phyloP scores from a whole-genome alignment of 768 basidiomycete genomes.

The Pholiota conissans region DNA sequence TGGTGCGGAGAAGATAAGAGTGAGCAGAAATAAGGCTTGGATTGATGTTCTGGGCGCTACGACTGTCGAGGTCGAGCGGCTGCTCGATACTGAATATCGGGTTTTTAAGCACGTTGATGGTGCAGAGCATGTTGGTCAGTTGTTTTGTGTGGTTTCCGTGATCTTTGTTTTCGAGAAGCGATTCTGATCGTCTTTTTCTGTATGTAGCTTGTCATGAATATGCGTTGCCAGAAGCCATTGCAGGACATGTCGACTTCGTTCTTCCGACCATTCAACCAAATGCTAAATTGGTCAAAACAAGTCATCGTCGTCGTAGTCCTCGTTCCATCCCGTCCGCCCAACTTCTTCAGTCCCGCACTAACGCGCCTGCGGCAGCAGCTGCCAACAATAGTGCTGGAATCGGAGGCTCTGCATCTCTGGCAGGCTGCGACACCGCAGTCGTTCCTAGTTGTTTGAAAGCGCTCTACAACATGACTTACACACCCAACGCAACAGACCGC shows the following conservation, averaged over 20 bases:
- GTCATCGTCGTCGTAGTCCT: background rate
- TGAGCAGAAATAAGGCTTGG: constrained; percentile 41
- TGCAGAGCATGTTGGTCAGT: constrained; percentile 40
- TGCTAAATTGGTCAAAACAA: constrained; percentile 15
- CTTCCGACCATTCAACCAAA: constrained; percentile 39
- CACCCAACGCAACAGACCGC: constrained; percentile 20
- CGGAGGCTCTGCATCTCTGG: constrained; percentile 10
- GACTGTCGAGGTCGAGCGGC: constrained; percentile 38
- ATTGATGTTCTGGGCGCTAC: constrained; percentile 40
- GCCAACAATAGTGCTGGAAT: background rate
- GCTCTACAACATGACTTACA: constrained; percentile 25
- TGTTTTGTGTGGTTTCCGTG: background rate
- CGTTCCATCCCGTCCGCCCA: background rate
- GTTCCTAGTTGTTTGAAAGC: constrained; percentile 34
- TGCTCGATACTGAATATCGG: constrained; percentile 45
- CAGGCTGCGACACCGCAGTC: constrained; percentile 28
- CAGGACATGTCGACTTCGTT: constrained; percentile 38
- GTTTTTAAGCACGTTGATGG: constrained; percentile 41
- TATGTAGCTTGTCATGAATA: constrained; percentile 35
- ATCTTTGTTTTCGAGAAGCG: background rate
- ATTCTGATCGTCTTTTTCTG: background rate
- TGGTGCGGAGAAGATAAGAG: constrained; percentile 30
- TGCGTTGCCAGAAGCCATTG: constrained; percentile 34
- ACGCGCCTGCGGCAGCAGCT: background rate
- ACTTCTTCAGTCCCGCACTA: background rate